Conservation (phyloP, 768 basidiomycete genomes). For the Agaricus sinodeliciosus region DNA sequence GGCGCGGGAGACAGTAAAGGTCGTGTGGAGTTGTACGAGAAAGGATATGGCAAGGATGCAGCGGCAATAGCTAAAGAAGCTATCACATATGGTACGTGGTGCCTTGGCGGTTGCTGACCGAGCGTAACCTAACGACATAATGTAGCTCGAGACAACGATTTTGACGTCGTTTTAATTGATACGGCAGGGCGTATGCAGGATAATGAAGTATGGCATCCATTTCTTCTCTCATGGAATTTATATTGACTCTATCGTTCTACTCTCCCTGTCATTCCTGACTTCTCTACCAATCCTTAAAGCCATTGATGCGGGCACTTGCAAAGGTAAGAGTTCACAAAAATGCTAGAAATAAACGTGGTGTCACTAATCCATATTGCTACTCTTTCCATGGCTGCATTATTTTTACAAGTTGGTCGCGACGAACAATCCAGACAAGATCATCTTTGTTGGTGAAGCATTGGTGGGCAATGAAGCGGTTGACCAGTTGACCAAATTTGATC, state of each 20-base stretch:
- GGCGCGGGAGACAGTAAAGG: conserved; percentile 64
- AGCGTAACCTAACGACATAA: not conserved
- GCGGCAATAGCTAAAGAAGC: conserved; percentile 97
- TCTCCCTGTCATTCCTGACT: not conserved
- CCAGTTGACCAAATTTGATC: conserved; percentile 94
- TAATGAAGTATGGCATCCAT: conserved; percentile 67
- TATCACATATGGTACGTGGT: conserved; percentile 69
- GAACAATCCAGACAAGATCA: conserved; percentile 94
- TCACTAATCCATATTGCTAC: not conserved
- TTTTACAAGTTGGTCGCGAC: conserved; percentile 85
- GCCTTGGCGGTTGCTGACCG: not conserved
- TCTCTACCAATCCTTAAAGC: conserved; percentile 33
- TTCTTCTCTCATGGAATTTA: conserved; percentile 8
- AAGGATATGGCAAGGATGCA: conserved; percentile 98
- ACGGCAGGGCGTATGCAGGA: conserved; percentile 99
- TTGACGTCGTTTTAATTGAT: conserved; percentile 96
- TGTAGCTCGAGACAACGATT: conserved; percentile 79
- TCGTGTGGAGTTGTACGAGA: conserved; percentile 89
- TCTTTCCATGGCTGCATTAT: too few species aligned
- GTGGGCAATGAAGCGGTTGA: conserved; percentile 99
- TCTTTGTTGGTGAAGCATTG: conserved; percentile 97
- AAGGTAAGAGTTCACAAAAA: conserved; percentile 44
- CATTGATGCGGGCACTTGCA: conserved; percentile 96
- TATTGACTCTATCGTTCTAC: too few species aligned
- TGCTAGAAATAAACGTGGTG: not conserved